Evolutionary conservation across 2,329 filamentous ascomycete species (phyloP).

Genomic region (Apiospora arundinis): DNA sequence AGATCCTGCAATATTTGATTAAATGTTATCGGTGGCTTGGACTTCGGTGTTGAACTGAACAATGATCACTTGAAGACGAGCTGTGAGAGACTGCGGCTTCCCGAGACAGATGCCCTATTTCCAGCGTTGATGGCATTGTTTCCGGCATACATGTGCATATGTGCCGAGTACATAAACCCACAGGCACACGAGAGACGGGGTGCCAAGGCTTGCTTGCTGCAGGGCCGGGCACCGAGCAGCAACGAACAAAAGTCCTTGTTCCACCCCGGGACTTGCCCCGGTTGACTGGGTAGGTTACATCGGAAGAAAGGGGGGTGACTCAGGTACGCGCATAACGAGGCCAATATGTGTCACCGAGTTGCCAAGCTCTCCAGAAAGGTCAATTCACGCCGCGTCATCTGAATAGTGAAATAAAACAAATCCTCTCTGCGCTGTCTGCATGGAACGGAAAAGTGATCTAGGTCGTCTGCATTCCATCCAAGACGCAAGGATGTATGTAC

Average conservation of each 20-base stretch:
- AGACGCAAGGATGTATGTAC: not conserved
- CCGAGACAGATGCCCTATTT: not conserved
- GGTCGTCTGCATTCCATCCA: not conserved
- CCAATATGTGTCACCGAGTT: slow-evolving; percentile 3
- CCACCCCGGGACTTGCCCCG: not conserved
- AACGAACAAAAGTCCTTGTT: not conserved
- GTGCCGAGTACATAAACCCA: not conserved
- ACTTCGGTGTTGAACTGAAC: slow-evolving; percentile 6
- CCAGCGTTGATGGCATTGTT: not conserved
- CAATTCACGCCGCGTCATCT: not conserved
- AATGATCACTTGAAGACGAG: not conserved
- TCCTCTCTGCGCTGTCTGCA: not conserved
- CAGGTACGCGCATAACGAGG: not conserved
- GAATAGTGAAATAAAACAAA: not conserved
- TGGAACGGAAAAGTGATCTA: not conserved
- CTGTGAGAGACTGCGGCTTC: not conserved
- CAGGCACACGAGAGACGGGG: not conserved
- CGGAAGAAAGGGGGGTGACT: not conserved
- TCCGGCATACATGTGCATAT: not conserved
- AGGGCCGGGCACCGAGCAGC: not conserved
- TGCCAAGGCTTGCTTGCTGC: not conserved
- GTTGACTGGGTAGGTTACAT: not conserved
- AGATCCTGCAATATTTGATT: slow-evolving; percentile 8
- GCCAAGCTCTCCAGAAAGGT: not conserved
- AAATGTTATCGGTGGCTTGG: slow-evolving; percentile 3